Base-by-base conservation (phyloP, 306 rosid species). In the Cucurbita argyrosperma region DNA sequence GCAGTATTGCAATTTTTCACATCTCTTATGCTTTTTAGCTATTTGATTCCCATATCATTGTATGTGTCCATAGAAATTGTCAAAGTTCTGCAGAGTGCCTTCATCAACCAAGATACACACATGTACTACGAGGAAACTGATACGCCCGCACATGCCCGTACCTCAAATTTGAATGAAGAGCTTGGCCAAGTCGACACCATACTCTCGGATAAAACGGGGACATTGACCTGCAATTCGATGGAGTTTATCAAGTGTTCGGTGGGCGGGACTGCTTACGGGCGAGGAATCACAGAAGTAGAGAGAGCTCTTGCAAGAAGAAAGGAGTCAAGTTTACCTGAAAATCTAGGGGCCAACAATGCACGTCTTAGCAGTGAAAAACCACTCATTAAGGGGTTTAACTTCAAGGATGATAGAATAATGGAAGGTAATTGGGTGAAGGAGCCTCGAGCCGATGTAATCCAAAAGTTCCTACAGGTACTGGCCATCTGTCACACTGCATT, bases 121-220 rank as follows among this genome's bases (percentile, higher is more conserved):
- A 95, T 95, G 99, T 95, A 95, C 80, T 78, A 91, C 40, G 96
- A 82, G 84, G 97, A 87, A 86, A 83, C 90, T 5, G 96, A 95
- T 84, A 82, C 80, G 88, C 97, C 99, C 5, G 99, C 99, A 1
- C 86, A 46, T 21, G 97, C 99, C 43, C 96, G 97, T 23, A 95
- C 99, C 40, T 91, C 99, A 0, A 95, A 95, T 83, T 84, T 91
- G 92, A 95, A 95, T 67, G 99, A 95, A 84, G 99, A 95, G 82
- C 97, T 95, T 59, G 99, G 99, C 47, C 99, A 95, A 83, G 99
- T 95, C 79, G 97, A 89, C 45, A 95, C 97, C 78, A 87, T 95
- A 76, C 96, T 95, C 63, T 91, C 99, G 7, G 99, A 95, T 73
- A 95, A 95, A 79, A 95, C 99, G 1, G 99, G 99, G 79, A 94